Percentiles rank a stretch among this genome's conserved stretches.
Conservation (phyloP, 352 stramenopile species). For the Globisporangium mamillatum region DNA sequence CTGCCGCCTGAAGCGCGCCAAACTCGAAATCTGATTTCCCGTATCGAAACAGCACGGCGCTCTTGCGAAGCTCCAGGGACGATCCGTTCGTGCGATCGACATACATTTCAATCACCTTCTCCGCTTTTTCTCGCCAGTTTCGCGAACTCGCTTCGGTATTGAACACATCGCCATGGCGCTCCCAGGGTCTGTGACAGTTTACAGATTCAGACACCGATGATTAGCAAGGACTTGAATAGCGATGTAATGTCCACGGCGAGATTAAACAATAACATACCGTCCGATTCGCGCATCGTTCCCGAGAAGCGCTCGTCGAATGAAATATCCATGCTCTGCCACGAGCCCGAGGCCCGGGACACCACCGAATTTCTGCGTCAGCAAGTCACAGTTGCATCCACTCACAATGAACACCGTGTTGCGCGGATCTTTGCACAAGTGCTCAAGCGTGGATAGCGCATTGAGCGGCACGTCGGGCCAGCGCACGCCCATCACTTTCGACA, state of each 20-base stretch:
- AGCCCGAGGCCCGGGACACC: slow-evolving; percentile 95
- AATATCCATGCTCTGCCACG: slow-evolving; percentile 98
- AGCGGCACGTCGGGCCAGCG: slow-evolving; percentile 78
- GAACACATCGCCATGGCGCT: slow-evolving; percentile 66
- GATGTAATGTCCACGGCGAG: no score
- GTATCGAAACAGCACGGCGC: slow-evolving; percentile 98
- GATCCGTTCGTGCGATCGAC: slow-evolving; percentile 97
- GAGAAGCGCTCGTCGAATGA: slow-evolving; percentile 73
- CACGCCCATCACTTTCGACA: slow-evolving; percentile 72
- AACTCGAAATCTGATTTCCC: slow-evolving; percentile 98
- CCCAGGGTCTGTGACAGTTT: slow-evolving; percentile 38
- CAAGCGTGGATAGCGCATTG: slow-evolving; percentile 76
- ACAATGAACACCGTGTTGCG: slow-evolving; percentile 98
- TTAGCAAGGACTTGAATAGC: no score
- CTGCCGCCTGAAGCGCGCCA: slow-evolving; percentile 94
- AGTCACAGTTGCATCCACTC: slow-evolving; percentile 94
- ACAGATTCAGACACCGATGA: neutral
- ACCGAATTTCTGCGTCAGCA: slow-evolving; percentile 93
- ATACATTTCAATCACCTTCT: slow-evolving; percentile 98
- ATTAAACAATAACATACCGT: slow-evolving; percentile 18
- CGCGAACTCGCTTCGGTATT: slow-evolving; percentile 49
- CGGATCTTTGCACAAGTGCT: slow-evolving; percentile 91
- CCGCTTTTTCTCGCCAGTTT: slow-evolving; percentile 93
- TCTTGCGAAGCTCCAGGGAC: slow-evolving; percentile 97
- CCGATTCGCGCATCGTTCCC: slow-evolving; percentile 69